Evolutionary conservation across 495 filamentous ascomycete species (phyloP).

Genomic region (Lophiostoma macrostomum): DNA sequence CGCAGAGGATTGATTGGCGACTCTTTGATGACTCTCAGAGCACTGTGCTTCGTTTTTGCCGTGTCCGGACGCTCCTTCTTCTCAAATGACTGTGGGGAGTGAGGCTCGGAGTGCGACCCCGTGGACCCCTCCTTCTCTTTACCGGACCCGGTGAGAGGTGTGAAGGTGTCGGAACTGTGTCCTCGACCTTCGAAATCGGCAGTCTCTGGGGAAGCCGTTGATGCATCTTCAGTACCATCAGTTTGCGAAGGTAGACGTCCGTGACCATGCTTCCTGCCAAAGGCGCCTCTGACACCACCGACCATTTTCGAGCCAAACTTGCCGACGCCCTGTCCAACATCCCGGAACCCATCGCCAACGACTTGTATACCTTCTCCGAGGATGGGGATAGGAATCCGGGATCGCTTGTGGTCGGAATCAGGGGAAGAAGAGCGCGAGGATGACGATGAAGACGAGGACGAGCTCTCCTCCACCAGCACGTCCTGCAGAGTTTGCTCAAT

Average conservation of each 20-base stretch:
- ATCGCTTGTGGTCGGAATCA: constrained; percentile 34
- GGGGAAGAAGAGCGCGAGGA: constrained; percentile 37
- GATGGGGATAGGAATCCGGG: constrained; percentile 42
- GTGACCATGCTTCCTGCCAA: constrained; percentile 47
- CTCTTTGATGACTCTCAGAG: constrained; percentile 13
- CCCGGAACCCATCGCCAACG: constrained; percentile 41
- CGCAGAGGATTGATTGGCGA: constrained; percentile 25
- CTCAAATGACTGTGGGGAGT: constrained; percentile 16
- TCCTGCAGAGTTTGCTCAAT: constrained; percentile 69
- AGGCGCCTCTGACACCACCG: constrained; percentile 41
- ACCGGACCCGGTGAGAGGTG: constrained; percentile 11
- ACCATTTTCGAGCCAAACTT: constrained; percentile 53
- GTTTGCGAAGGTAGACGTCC: constrained; percentile 24
- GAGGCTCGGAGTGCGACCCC: constrained; percentile 7
- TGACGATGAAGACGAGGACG: constrained; percentile 29
- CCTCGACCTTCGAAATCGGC: constrained; percentile 22
- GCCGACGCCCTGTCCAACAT: constrained; percentile 57
- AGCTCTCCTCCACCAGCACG: constrained; percentile 52
- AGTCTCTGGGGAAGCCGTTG: constrained; percentile 9
- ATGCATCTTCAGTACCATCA: constrained; percentile 15
- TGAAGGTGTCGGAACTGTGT: constrained; percentile 22
- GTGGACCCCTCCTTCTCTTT: constrained; percentile 15
- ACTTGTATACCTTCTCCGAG: constrained; percentile 52
- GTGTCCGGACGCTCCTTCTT: background rate
- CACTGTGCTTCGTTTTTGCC: background rate